Conservation (phyloP, 129 eudicot genomes). For the Lactuca saligna region DNA sequence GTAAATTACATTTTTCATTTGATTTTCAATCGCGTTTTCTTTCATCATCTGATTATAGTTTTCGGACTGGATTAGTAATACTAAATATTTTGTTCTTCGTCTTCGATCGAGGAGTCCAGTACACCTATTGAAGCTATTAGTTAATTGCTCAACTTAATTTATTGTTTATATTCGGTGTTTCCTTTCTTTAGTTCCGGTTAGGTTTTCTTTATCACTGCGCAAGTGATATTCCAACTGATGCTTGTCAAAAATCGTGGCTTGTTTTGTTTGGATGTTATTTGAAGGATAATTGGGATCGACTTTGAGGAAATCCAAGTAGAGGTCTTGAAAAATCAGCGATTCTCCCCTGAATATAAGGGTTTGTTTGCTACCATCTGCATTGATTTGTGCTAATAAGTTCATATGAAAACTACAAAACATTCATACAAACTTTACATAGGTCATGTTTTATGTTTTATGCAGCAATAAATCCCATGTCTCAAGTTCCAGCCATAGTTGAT, state of each 20-base stretch:
- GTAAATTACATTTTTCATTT: slow-evolving; percentile 26
- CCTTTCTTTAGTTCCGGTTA: background rate
- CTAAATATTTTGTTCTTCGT: background rate
- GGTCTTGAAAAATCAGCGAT: slow-evolving; percentile 42
- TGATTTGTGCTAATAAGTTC: slow-evolving; percentile 1
- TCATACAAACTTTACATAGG: background rate
- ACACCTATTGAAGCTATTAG: background rate
- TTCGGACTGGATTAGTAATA: background rate
- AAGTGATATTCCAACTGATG: background rate
- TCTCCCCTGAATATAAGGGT: slow-evolving; percentile 65
- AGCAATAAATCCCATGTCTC: slow-evolving; percentile 66
- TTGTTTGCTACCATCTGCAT: background rate
- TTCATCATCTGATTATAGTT: background rate
- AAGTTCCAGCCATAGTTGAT: slow-evolving; percentile 69
- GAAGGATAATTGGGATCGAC: slow-evolving; percentile 57
- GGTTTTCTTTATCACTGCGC: background rate
- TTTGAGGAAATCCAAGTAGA: slow-evolving; percentile 57
- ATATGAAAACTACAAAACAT: background rate
- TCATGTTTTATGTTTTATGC: slow-evolving; percentile 17
- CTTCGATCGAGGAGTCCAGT: too few species aligned
- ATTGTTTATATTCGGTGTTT: background rate
- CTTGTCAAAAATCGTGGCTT: background rate
- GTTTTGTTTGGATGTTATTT: slow-evolving; percentile 4
- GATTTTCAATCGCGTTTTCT: background rate
- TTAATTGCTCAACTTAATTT: background rate